These are phyloP conservation scores for Penicillium aurantiogriseum DNA, from an alignment of 2,329 filamentous ascomycete genomes.

Conservation along the genomic window DNA sequence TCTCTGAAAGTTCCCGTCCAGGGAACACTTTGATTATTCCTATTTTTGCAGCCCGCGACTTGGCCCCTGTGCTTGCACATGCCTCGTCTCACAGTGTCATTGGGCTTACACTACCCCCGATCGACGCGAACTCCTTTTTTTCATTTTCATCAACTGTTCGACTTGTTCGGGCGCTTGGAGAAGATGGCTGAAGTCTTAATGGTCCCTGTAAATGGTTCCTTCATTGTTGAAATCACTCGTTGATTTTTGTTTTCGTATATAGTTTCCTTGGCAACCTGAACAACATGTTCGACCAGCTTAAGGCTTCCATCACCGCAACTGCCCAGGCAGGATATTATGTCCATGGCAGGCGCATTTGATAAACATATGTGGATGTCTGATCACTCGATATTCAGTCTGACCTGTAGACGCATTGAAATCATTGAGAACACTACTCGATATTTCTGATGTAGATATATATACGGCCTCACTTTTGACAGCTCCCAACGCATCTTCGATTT, in stretches of 20 bases:
- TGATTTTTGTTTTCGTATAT: background rate
- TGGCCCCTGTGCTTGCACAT: background rate
- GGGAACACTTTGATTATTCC: background rate
- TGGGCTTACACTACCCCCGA: background rate
- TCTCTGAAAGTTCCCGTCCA: background rate
- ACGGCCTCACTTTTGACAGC: background rate
- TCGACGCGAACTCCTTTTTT: background rate
- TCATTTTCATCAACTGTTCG: background rate
- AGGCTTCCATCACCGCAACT: background rate
- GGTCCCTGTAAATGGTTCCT: fast-evolving
- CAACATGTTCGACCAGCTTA: background rate
- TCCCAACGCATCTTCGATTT: background rate
- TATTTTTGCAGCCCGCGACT: background rate
- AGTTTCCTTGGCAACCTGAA: background rate
- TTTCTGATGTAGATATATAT: background rate
- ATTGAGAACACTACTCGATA: background rate
- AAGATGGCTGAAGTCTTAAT: background rate
- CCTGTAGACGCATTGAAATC: background rate
- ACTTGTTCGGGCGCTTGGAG: background rate
- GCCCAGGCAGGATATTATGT: too few relatives aligned
- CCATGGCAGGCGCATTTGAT: background rate
- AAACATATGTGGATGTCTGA: background rate
- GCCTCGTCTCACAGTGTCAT: background rate
- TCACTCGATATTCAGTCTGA: background rate
- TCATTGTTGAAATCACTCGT: background rate